Evolutionary conservation across 768 basidiomycete genomes (phyloP), one percentile per base, ranked within the genome.

Genomic region (Gyrodon lividus): DNA sequence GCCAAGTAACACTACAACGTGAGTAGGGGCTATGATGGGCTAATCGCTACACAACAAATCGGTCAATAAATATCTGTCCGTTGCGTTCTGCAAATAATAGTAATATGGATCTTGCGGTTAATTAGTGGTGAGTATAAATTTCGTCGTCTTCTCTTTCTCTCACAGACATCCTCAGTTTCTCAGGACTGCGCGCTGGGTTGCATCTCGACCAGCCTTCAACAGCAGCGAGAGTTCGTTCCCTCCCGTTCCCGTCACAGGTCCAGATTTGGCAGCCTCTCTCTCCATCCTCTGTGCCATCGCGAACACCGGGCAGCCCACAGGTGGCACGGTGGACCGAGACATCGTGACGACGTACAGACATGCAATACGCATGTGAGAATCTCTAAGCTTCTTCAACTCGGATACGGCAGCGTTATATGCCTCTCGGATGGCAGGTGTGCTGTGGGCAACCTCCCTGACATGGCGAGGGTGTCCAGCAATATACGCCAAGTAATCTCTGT

Each of bases 151-250:
- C 43, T n/a, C 16, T 16, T 51, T 37, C 44, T 34, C 35, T 6
- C 24, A 49, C 30, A 43, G 3, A 5, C 16, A 50, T n/a, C 43
- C 10, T 60, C 41, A 68, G 13, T 48, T 63, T 43, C 68, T 78
- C 51, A 89, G 58, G 54, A 82, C 67, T 9, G 88, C 74, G 9
- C 89, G 79, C 49, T 71, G 63, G 6, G 96, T 98, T 26, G 93
- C 89, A 59, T 97, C 95, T 51, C 96, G 80, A 12, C 90, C 91
- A 17, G 88, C 84, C 70, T 97, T 98, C 52, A 99, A 76, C 42
- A 97, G 81, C 10, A 80, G 69, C 12, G 91, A 82, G 19, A 98
- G 73, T 34, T 86, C 83, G 55, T 87, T 97, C 2, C 96, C 96
- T 26, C 96, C 96, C 1, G 96, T 98, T 2, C 96, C 96, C 35